phyloP scores from a whole-genome alignment of 768 basidiomycete species.

The Calocybe gangraenosa region DNA sequence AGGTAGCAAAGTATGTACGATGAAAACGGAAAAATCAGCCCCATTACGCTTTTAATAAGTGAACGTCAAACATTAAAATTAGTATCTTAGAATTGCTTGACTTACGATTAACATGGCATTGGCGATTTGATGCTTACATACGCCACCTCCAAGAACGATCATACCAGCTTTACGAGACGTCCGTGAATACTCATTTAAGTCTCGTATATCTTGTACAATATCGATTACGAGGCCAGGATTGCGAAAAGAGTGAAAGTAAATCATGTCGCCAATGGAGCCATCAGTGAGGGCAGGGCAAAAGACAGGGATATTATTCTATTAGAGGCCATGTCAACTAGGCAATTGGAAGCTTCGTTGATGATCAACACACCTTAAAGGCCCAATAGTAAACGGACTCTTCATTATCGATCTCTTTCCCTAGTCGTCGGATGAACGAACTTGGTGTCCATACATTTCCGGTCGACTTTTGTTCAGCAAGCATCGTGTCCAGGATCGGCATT shows the following conservation, averaged over 20 bases:
- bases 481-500: conserved; percentile 84
- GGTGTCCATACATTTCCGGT: conserved; percentile 80
- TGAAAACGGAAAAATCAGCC: conserved; percentile 95
- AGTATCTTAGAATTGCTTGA: no score
- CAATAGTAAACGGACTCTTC: conserved; percentile 99
- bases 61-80: background rate
- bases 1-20: conserved; percentile 45
- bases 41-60: conserved; percentile 79
- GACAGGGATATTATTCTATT: conserved; percentile 94
- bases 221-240: conserved; percentile 83
- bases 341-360: no score
- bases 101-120: conserved; percentile 98
- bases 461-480: conserved; percentile 85
- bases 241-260: conserved; percentile 96
- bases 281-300: conserved; percentile 99
- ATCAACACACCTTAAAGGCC: conserved; percentile 87
- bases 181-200: conserved; percentile 85
- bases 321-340: conserved; percentile 10
- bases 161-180: conserved; percentile 92
- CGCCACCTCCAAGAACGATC: conserved; percentile 96
- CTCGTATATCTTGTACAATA: conserved; percentile 91
- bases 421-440: conserved; percentile 84
- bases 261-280: conserved; percentile 98
- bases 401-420: conserved; percentile 97
- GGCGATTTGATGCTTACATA: conserved; percentile 99